Conservation (phyloP, 1,139 yeast genomes). For the Geotrichum histeridarum region DNA sequence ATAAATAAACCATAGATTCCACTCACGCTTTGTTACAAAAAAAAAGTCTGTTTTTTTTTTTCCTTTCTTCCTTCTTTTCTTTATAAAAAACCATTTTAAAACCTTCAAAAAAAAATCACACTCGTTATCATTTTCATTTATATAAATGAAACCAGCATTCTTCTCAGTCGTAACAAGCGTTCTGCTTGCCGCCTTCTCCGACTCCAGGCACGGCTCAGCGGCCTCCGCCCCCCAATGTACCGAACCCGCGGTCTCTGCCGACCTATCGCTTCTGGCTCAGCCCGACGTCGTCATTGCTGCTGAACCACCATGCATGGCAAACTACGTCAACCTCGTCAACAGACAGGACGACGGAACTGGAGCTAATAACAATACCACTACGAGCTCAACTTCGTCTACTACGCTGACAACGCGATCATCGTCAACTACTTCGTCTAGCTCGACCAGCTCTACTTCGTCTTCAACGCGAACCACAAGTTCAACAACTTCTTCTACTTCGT, state of each 20-base stretch:
- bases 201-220: too few relatives aligned
- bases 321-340: neutral
- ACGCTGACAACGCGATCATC: neutral
- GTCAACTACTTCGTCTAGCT: neutral
- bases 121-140: neutral
- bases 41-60: neutral
- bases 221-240: too few relatives aligned
- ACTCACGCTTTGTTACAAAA: neutral
- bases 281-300: too few relatives aligned
- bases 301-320: neutral
- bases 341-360: slow-evolving; percentile 1
- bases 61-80: neutral
- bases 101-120: neutral
- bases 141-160: too few relatives aligned
- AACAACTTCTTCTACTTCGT: neutral
- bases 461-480: neutral
- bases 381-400: slow-evolving; percentile 5
- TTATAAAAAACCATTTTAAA: neutral
- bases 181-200: too few relatives aligned
- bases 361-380: neutral
- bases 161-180: too few relatives aligned
- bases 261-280: too few relatives aligned
- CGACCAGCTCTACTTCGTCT: neutral
- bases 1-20: too few relatives aligned
- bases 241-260: too few relatives aligned